Evolutionary conservation across 805 yeast genomes (phyloP).

Genomic region (Ascoidea rubescens): DNA sequence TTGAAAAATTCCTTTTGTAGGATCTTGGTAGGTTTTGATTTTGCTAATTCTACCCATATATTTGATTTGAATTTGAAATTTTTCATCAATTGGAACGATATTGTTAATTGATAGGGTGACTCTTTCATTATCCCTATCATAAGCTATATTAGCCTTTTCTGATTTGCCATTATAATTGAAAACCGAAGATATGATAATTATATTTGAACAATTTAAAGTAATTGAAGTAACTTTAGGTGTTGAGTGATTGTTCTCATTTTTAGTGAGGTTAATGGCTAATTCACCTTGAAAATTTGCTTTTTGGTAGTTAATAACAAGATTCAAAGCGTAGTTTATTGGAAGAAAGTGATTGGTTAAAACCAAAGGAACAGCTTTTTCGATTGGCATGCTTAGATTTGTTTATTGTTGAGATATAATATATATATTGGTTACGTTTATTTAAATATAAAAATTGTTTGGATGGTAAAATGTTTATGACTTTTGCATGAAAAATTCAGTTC

Average conservation of each 20-base stretch:
- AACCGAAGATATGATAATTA: neutral
- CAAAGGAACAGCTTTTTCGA: neutral
- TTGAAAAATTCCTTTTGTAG: conserved; percentile 53
- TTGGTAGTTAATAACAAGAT: no score
- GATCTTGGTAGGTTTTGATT: conserved; percentile 38
- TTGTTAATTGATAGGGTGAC: conserved; percentile 18
- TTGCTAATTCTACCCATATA: conserved; percentile 39
- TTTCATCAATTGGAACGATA: conserved; percentile 13
- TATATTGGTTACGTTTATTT: no score
- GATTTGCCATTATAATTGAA: neutral
- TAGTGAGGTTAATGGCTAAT: neutral
- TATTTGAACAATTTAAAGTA: neutral
- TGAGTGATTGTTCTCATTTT: no score
- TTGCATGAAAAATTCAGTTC: no score
- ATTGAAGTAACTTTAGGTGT: neutral
- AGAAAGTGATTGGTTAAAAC: neutral
- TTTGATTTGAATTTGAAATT: conserved; percentile 15
- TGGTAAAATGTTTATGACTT: no score
- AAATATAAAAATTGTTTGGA: no score
- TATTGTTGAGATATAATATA: no score
- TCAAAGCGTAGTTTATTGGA: neutral
- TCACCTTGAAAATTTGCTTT: neutral
- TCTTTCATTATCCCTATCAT: conserved; percentile 27
- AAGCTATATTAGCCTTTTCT: conserved; percentile 19
- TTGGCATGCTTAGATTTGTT: no score